Evolutionary conservation across 495 filamentous ascomycete species (phyloP).

Genomic region (Venustampulla echinocandica): DNA sequence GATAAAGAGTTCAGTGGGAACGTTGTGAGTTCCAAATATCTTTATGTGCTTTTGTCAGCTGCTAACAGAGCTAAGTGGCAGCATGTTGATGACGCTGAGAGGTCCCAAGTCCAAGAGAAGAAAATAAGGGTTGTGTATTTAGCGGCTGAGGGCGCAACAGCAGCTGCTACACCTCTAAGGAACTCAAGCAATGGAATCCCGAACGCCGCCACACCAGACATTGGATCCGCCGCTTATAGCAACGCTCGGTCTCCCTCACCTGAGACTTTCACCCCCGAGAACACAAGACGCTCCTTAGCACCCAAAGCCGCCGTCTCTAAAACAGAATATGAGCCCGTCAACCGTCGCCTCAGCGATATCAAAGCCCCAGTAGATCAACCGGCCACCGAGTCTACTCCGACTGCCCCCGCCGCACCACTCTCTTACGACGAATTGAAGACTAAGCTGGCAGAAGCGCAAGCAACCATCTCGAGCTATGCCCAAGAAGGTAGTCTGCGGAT

Average conservation of each 20-base stretch:
- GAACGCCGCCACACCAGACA: slow-evolving; percentile 24
- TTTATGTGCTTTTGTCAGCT: background rate
- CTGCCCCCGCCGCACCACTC: slow-evolving; percentile 6
- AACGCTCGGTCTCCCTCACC: slow-evolving; percentile 37
- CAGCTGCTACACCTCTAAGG: slow-evolving; percentile 29
- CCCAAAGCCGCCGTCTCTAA: slow-evolving; percentile 1
- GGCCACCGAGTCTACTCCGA: background rate
- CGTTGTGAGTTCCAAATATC: slow-evolving; percentile 51
- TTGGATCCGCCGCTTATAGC: slow-evolving; percentile 46
- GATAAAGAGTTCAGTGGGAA: slow-evolving; percentile 71
- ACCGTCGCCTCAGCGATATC: slow-evolving; percentile 1
- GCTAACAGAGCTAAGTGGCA: slow-evolving; percentile 53
- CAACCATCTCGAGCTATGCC: slow-evolving; percentile 60
- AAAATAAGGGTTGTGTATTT: slow-evolving; percentile 93
- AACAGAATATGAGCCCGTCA: slow-evolving; percentile 11
- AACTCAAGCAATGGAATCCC: slow-evolving; percentile 29
- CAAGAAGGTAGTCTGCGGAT: slow-evolving; percentile 64
- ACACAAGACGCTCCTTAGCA: slow-evolving; percentile 9
- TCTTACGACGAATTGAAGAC: slow-evolving; percentile 53
- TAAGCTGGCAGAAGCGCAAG: slow-evolving; percentile 68
- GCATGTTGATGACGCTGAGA: slow-evolving; percentile 65
- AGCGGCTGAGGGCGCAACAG: slow-evolving; percentile 40
- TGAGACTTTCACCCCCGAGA: slow-evolving; percentile 26
- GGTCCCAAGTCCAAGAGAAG: slow-evolving; percentile 72
- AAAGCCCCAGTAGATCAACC: background rate